Evolutionary conservation across 805 yeast genomes (phyloP).

Genomic region (Pichia eremophila): DNA sequence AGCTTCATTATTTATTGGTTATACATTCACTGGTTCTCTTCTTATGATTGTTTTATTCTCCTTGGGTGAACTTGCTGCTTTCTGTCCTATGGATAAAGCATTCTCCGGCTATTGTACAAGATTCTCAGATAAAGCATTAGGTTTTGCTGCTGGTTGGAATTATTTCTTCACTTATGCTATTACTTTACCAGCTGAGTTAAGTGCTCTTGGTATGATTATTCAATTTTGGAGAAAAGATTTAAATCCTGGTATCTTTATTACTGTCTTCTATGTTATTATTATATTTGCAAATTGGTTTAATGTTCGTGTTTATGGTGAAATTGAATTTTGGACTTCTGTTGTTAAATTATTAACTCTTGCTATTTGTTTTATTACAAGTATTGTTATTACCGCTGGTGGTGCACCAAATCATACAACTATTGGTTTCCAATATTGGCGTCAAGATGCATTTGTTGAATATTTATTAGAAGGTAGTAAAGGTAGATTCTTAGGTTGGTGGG

Average conservation of each 20-base stretch:
- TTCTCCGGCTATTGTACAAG: slow-evolving; percentile 38
- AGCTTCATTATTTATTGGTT: slow-evolving; percentile 30
- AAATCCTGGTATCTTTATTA: slow-evolving; percentile 6
- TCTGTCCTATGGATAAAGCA: slow-evolving; percentile 39
- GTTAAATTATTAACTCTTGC: slow-evolving; percentile 34
- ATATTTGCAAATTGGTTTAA: slow-evolving; percentile 37
- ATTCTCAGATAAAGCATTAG: slow-evolving; percentile 36
- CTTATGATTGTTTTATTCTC: slow-evolving; percentile 33
- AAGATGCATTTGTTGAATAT: slow-evolving; percentile 27
- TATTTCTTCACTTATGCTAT: slow-evolving; percentile 38
- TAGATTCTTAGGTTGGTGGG: slow-evolving; percentile 36
- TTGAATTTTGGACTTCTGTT: slow-evolving; percentile 37
- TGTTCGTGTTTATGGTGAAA: slow-evolving; percentile 38
- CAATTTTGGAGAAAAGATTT: slow-evolving; percentile 41
- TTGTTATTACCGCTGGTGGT: slow-evolving; percentile 39
- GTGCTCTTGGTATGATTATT: slow-evolving; percentile 36
- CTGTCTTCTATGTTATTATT: slow-evolving; percentile 28
- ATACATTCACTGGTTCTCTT: slow-evolving; percentile 34
- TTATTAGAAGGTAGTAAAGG: slow-evolving; percentile 35
- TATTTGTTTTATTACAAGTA: slow-evolving; percentile 23
- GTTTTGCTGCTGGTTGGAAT: slow-evolving; percentile 41
- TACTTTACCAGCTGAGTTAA: slow-evolving; percentile 38
- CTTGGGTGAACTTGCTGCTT: slow-evolving; percentile 39
- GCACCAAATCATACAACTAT: slow-evolving; percentile 35
- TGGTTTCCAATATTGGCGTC: slow-evolving; percentile 27